Evolutionary conservation across 1,139 yeast genomes (phyloP).

Genomic region (Protomyces gravidus): DNA sequence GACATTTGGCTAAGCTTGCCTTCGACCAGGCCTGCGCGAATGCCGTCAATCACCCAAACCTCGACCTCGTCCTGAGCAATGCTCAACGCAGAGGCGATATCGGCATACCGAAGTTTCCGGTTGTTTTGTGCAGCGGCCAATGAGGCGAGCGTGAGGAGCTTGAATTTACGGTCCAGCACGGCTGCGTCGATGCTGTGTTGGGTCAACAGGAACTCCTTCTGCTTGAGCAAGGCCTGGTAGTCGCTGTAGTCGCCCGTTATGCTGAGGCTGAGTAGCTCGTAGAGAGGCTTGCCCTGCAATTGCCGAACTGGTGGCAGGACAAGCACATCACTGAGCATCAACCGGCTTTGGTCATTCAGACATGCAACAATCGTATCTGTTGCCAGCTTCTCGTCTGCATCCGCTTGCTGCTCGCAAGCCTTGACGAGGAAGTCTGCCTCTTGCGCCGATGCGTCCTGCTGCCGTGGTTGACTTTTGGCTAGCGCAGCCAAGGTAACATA

Average conservation of each 20-base stretch:
- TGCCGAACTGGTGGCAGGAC: conserved; percentile 40
- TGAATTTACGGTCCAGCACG: conserved; percentile 36
- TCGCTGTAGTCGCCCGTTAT: conserved; percentile 41
- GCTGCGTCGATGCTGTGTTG: conserved; percentile 34
- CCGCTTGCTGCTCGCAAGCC: conserved; percentile 28
- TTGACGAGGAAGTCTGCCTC: conserved; percentile 1
- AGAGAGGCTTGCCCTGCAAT: conserved; percentile 36
- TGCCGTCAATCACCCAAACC: conserved; percentile 45
- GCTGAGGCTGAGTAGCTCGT: conserved; percentile 39
- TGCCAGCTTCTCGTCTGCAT: conserved; percentile 27
- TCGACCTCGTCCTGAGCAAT: conserved; percentile 43
- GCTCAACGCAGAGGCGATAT: conserved; percentile 40
- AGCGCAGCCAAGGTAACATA: conserved; percentile 38
- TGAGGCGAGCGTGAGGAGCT: conserved; percentile 35
- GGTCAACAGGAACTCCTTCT: conserved; percentile 26
- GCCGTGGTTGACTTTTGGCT: conserved; percentile 34
- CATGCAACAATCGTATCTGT: conserved; percentile 33
- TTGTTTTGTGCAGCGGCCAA: conserved; percentile 34
- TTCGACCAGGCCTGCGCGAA: conserved; percentile 46
- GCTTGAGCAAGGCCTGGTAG: conserved; percentile 32
- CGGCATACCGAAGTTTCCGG: conserved; percentile 39
- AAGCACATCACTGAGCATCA: conserved; percentile 41
- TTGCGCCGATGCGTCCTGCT: conserved; percentile 3
- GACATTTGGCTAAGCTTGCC: conserved; percentile 47
- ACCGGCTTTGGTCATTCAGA: conserved; percentile 33